Conservation (phyloP, 2,329 filamentous ascomycete species). For the Septoria petroselini region DNA sequence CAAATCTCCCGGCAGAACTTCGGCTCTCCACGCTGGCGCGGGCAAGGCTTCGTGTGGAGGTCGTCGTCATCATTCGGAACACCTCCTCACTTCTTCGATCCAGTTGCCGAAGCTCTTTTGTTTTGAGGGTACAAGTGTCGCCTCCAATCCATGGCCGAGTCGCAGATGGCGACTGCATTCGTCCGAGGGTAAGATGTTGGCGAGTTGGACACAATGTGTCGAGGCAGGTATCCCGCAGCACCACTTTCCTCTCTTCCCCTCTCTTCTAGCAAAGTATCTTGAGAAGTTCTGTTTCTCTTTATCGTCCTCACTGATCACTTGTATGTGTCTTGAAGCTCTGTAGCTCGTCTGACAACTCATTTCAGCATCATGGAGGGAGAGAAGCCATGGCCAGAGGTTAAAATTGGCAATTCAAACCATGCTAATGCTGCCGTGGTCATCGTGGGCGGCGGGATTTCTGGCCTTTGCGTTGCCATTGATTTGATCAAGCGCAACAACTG, state of each 20-base stretch:
- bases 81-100: too few species aligned
- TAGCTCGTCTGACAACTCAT: background rate
- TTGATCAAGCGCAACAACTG: slow-evolving; percentile 52
- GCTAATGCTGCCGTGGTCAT: slow-evolving; percentile 56
- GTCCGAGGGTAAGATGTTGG: slow-evolving; percentile 4
- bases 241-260: background rate
- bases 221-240: slow-evolving; percentile 2
- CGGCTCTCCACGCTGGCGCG: too few species aligned
- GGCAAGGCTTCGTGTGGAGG: too few species aligned
- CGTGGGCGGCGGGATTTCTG: slow-evolving; percentile 49
- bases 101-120: background rate
- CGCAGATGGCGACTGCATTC: background rate
- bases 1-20: too few species aligned
- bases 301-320: too few species aligned
- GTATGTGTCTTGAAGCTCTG: background rate
- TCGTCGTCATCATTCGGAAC: too few species aligned
- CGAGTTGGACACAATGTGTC: background rate
- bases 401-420: slow-evolving; percentile 51
- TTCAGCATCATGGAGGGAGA: slow-evolving; percentile 38
- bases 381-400: slow-evolving; percentile 47
- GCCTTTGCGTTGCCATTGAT: slow-evolving; percentile 58
- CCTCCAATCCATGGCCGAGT: too few species aligned
- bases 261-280: too few species aligned
- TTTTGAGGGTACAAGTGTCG: too few species aligned
- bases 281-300: too few species aligned